Evolutionary conservation across 2,329 filamentous ascomycete species (phyloP).

Genomic region (Calonectria hawksworthii): DNA sequence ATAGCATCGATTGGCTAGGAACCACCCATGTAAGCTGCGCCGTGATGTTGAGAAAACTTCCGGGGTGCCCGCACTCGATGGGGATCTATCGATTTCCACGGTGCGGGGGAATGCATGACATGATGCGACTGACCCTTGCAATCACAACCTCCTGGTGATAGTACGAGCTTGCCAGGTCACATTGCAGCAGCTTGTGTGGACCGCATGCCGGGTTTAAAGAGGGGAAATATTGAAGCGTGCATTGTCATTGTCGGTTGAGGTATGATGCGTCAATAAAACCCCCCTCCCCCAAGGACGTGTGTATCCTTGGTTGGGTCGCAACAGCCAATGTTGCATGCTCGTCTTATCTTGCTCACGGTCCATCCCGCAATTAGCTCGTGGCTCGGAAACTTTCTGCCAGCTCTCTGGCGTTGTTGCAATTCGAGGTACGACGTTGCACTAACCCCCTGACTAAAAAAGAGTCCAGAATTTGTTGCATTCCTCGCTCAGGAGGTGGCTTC

Average conservation of each 20-base stretch:
- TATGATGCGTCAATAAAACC: neutral
- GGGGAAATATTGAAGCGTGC: neutral
- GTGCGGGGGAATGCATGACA: conserved; percentile 6
- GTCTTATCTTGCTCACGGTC: neutral
- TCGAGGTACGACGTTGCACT: neutral
- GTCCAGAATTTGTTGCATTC: neutral
- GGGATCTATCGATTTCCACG: neutral
- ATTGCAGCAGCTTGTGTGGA: neutral
- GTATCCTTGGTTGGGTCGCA: neutral
- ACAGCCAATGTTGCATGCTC: neutral
- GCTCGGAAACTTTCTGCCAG: neutral
- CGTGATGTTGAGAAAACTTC: neutral
- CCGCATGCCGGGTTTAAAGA: neutral
- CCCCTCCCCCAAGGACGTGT: neutral
- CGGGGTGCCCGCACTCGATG: neutral
- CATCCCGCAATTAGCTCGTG: neutral
- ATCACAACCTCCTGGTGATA: neutral
- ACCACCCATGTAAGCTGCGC: neutral
- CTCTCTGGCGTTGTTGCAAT: neutral
- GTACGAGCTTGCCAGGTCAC: neutral
- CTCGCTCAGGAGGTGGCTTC: neutral
- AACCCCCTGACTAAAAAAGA: neutral
- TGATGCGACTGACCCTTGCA: neutral
- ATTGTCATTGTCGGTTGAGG: neutral
- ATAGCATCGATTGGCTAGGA: neutral